phyloP scores from a whole-genome alignment of 1,284 basidiomycete species.

The Malassezia psittaci region DNA sequence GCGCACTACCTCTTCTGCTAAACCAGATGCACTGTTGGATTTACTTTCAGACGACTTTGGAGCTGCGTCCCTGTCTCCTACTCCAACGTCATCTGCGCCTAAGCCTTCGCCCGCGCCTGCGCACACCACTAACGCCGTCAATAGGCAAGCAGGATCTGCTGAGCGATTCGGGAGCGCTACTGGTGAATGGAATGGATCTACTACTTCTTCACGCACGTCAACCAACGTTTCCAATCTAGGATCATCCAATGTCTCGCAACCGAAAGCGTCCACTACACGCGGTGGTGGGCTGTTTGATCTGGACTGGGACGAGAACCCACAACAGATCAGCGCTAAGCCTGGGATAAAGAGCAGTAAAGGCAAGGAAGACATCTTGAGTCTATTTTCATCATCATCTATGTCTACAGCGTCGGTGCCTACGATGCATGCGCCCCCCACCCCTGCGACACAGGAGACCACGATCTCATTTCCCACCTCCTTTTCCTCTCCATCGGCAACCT shows the following conservation, averaged over 20 bases:
- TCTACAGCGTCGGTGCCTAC: conserved; percentile 10
- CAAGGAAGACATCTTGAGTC: conserved; percentile 75
- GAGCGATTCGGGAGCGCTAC: no score
- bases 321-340: background rate
- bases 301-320: conserved; percentile 57
- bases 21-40: conserved; percentile 5
- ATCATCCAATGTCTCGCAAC: background rate
- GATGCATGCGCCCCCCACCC: background rate
- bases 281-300: conserved; percentile 69
- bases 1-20: no score
- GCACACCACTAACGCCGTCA: no score
- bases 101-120: background rate
- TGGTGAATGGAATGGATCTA: no score
- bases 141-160: no score
- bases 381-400: conserved; percentile 52
- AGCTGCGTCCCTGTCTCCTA: no score
- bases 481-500: no score
- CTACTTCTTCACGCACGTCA: no score
- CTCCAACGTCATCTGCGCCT: background rate
- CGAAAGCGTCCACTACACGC: conserved; percentile 15
- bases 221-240: no score
- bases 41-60: background rate
- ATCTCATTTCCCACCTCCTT: no score
- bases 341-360: conserved; percentile 15
- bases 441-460: background rate